Evolutionary conservation across 2,329 filamentous ascomycete genomes (phyloP).

Genomic region (Hypoxylon sp.): DNA sequence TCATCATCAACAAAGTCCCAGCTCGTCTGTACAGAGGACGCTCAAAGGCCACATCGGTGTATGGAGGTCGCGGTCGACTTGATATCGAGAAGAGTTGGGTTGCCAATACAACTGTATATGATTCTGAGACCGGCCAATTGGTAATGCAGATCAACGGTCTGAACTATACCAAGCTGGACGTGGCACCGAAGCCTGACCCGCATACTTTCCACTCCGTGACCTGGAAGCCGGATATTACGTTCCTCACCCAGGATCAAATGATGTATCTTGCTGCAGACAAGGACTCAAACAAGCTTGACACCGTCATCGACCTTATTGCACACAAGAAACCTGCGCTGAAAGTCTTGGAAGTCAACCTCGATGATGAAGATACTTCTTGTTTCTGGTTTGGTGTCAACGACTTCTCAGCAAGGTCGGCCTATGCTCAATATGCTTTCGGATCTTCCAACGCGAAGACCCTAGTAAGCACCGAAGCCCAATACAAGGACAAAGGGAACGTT

Average conservation of each 20-base stretch:
- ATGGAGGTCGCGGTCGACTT: constrained; percentile 33
- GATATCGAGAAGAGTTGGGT: constrained; percentile 37
- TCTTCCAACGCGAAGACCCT: constrained; percentile 20
- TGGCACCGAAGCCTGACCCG: constrained; percentile 39
- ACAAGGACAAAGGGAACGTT: constrained; percentile 8
- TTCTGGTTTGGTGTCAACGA: constrained; percentile 12
- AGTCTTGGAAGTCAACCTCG: constrained; percentile 54
- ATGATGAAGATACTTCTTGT: constrained; percentile 8
- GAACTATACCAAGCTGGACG: constrained; percentile 45
- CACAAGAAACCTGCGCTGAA: constrained; percentile 56
- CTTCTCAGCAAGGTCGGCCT: constrained; percentile 17
- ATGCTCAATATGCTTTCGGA: constrained; percentile 28
- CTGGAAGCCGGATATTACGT: constrained; percentile 49
- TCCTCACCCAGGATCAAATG: constrained; percentile 39
- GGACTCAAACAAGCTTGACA: constrained; percentile 14
- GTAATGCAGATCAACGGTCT: constrained; percentile 47
- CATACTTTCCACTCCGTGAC: constrained; percentile 44
- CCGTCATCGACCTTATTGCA: constrained; percentile 54
- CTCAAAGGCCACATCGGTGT: constrained; percentile 13
- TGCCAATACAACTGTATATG: constrained; percentile 31
- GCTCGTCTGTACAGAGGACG: background rate
- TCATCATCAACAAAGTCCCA: constrained; percentile 38
- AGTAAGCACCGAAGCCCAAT: constrained; percentile 14
- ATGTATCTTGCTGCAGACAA: background rate
- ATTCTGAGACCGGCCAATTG: constrained; percentile 42